Evolutionary conservation across 805 yeast species (phyloP).

Genomic region (Starmerella davenportii): DNA sequence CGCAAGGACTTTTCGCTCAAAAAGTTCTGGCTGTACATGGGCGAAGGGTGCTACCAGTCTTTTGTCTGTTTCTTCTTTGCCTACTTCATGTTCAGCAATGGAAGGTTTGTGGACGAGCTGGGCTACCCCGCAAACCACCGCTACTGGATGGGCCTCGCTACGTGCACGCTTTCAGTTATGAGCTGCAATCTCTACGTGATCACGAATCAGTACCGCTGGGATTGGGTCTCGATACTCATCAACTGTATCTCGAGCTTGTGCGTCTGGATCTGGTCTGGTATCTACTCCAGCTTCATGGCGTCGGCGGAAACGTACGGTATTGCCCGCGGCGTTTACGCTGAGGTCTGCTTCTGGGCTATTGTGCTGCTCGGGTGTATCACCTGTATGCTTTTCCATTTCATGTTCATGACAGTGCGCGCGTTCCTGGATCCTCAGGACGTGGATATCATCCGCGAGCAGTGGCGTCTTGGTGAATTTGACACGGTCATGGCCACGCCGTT

Average conservation of each 20-base stretch:
- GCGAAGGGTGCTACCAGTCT: conserved; percentile 62
- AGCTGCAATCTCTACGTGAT: conserved; percentile 51
- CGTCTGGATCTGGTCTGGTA: conserved; percentile 63
- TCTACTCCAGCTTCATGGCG: conserved; percentile 40
- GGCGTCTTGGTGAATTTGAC: conserved; percentile 33
- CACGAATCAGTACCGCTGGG: conserved; percentile 62
- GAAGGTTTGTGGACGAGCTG: conserved; percentile 18
- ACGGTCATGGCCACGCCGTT: conserved; percentile 19
- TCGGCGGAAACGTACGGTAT: conserved; percentile 46
- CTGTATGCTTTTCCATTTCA: conserved; percentile 46
- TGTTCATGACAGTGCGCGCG: conserved; percentile 33
- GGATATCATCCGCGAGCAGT: conserved; percentile 52
- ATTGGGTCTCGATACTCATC: conserved; percentile 43
- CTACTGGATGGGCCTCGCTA: conserved; percentile 53
- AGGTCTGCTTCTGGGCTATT: conserved; percentile 47
- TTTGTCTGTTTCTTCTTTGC: conserved; percentile 53
- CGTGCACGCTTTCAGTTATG: conserved; percentile 43
- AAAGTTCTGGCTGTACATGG: conserved; percentile 46
- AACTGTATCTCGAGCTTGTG: conserved; percentile 38
- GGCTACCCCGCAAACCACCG: conserved; percentile 31
- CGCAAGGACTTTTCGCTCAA: conserved; percentile 44
- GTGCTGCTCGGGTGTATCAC: conserved; percentile 37
- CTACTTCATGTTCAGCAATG: conserved; percentile 36
- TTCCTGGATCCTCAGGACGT: conserved; percentile 45
- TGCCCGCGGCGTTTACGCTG: conserved; percentile 44